Conservation (phyloP, 805 yeast genomes). For the Hanseniaspora guilliermondii region DNA sequence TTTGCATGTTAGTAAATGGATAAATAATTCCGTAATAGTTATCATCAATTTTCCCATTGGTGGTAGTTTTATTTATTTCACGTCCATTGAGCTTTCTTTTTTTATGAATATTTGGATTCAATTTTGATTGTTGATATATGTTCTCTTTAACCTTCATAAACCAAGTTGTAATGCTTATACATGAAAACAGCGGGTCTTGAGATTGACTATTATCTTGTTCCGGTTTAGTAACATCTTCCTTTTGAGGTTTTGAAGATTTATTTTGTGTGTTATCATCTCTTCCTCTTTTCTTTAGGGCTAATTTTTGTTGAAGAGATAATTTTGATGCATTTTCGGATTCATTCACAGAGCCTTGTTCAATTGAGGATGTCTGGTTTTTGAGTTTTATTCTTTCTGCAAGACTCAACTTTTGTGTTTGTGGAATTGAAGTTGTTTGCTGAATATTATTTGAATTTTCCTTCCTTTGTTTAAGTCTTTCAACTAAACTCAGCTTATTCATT, state of each 20-base stretch:
- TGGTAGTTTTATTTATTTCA: not conserved
- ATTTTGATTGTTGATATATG: not conserved
- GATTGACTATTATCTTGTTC: not conserved
- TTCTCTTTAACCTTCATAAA: not conserved
- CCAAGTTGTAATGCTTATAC: not conserved
- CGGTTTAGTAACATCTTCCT: not conserved
- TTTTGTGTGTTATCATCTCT: not conserved
- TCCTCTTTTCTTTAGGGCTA: not conserved
- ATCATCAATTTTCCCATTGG: slow-evolving; percentile 20
- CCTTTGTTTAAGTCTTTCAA: slow-evolving; percentile 2
- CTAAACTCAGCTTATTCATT: not conserved
- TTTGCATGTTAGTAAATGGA: slow-evolving; percentile 36
- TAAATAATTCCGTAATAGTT: slow-evolving; percentile 25
- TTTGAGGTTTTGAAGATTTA: not conserved
- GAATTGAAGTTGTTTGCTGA: not conserved
- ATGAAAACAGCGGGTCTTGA: not conserved
- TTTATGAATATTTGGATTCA: not conserved
- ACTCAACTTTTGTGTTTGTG: not conserved
- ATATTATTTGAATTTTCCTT: not conserved
- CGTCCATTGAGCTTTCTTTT: not conserved
- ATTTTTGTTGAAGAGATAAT: not conserved
- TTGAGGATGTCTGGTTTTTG: slow-evolving; percentile 2
- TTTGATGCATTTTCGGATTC: not conserved
- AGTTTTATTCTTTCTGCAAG: slow-evolving; percentile 11
- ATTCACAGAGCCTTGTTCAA: not conserved